A percentile compares a stretch with the other conserved stretches of the same genome.
Evolutionary conservation across 2,329 filamentous ascomycete species (phyloP).

Genomic region (Hypoxylon sp.): DNA sequence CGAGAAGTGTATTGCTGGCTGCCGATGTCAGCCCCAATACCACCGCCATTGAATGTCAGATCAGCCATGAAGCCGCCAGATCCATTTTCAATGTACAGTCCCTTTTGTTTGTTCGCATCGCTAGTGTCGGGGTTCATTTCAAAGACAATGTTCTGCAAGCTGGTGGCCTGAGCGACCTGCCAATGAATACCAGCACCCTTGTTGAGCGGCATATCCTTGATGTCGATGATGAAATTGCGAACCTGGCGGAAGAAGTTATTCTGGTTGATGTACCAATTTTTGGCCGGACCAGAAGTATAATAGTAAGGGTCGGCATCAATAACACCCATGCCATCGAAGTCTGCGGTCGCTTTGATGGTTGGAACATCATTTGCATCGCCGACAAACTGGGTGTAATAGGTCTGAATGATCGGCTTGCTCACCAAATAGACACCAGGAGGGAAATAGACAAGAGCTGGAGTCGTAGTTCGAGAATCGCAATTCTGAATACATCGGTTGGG

Average conservation of each 20-base stretch:
- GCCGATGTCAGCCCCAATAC: slow-evolving; percentile 82
- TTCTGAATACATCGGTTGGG: slow-evolving; percentile 79
- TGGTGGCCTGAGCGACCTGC: slow-evolving; percentile 88
- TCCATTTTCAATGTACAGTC: slow-evolving; percentile 88
- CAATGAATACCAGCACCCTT: slow-evolving; percentile 82
- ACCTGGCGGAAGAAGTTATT: slow-evolving; percentile 88
- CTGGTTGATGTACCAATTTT: slow-evolving; percentile 85
- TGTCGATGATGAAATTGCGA: slow-evolving; percentile 85
- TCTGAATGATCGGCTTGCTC: slow-evolving; percentile 82
- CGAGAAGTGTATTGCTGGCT: slow-evolving; percentile 91
- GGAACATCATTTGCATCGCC: slow-evolving; percentile 83
- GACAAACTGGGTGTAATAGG: slow-evolving; percentile 94
- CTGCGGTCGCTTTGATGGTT: slow-evolving; percentile 78
- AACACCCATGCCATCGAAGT: slow-evolving; percentile 87
- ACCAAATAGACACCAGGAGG: slow-evolving; percentile 89
- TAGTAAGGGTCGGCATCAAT: slow-evolving; percentile 90
- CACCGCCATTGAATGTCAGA: slow-evolving; percentile 85
- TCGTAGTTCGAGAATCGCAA: slow-evolving; percentile 87
- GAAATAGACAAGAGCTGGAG: slow-evolving; percentile 92
- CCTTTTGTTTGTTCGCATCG: slow-evolving; percentile 77
- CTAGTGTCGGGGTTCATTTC: slow-evolving; percentile 80
- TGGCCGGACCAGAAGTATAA: slow-evolving; percentile 62
- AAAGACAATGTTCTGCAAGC: slow-evolving; percentile 85
- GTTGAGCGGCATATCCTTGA: slow-evolving; percentile 73
- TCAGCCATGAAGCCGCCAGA: slow-evolving; percentile 89